Base-by-base conservation (phyloP, 2,329 filamentous ascomycete genomes). In the Colletotrichum karsti region DNA sequence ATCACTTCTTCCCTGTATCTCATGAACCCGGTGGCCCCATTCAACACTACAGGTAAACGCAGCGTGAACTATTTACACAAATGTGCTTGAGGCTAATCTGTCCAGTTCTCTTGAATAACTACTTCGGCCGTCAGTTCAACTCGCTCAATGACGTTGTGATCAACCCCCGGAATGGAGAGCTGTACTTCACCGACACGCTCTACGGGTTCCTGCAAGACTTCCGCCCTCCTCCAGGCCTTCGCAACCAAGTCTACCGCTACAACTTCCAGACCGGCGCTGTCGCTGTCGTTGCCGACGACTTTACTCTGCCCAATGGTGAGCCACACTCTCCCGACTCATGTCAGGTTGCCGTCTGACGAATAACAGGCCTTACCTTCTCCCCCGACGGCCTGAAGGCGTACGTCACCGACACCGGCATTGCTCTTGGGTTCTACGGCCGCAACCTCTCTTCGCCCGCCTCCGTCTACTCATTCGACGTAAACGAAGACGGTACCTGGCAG, bases 171-270 rank as follows among this genome's bases (percentile, higher is more conserved):
- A 89, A 85, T 64, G 82, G 83, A 18, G 83, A 88, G 22, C 77
- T 91, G 12, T 91, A 89, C 79, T 91, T 91, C 72, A 91, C 88
- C 2, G 89, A 91, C 64, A 85, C 87, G 0, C 81, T 84, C 4
- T 91, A 91, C 69, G 89, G 87, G 2, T 86, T 82, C 67, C 79
- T 86, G 35, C 88, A 91, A 72, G 81, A 86, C 18, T 90, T 91
- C 71, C 82, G 88, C 0, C 85, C 85, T 0, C 70, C 74, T 5
- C 88, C 88, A 0, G 83, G 83, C 0, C 73, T 90, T 8, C 86
- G 81, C 5, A 86, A 85, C 63, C 88, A 91, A 72, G 86, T 90
- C 1, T 91, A 91, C 74, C 83, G 87, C 3, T 84, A 85, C 56
- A 83, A 87, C 51, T 81, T 83, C 1, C 71, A 69, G 1, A 88